These are phyloP conservation scores for Amylostereum areolatum DNA, from an alignment of 1,284 basidiomycete genomes.

Conservation along the genomic window DNA sequence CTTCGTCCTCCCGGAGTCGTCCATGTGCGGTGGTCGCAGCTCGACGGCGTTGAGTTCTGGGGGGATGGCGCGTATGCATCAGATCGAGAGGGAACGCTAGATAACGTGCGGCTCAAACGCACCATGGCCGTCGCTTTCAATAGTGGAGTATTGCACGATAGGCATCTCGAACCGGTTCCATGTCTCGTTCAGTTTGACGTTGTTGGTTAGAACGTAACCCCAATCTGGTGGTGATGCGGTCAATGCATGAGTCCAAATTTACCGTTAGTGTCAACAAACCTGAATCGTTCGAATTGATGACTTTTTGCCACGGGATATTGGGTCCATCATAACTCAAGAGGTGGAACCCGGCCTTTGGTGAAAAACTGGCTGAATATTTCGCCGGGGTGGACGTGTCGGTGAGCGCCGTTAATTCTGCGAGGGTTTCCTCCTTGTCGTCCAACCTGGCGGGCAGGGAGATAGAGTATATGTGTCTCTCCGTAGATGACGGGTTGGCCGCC, in stretches of 20 bases:
- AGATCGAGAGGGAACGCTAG: neutral
- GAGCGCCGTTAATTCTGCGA: slow-evolving; percentile 44
- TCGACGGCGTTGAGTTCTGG: slow-evolving; percentile 84
- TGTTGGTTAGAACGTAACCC: slow-evolving; percentile 65
- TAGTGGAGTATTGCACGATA: slow-evolving; percentile 61
- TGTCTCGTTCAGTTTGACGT: slow-evolving; percentile 68
- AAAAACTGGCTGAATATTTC: slow-evolving; percentile 71
- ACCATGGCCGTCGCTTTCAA: slow-evolving; percentile 80
- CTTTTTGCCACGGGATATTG: slow-evolving; percentile 79
- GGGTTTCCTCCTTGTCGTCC: neutral
- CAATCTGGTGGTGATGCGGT: slow-evolving; percentile 35
- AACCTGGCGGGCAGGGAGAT: slow-evolving; percentile 49
- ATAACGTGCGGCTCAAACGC: slow-evolving; percentile 17
- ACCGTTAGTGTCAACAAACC: slow-evolving; percentile 30
- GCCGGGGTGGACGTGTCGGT: slow-evolving; percentile 61
- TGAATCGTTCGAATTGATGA: slow-evolving; percentile 58
- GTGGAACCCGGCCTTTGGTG: slow-evolving; percentile 82
- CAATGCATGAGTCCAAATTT: slow-evolving; percentile 2
- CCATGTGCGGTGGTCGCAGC: slow-evolving; percentile 87
- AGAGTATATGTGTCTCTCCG: slow-evolving; percentile 81
- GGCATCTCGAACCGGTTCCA: slow-evolving; percentile 70
- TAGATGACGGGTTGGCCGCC: slow-evolving; percentile 78
- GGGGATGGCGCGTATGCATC: slow-evolving; percentile 4
- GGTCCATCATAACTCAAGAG: slow-evolving; percentile 79
- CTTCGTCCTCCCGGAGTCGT: slow-evolving; percentile 85